phyloP scores from a whole-genome alignment of 2,329 filamentous ascomycete species.

The Apiospora pterosperma region DNA sequence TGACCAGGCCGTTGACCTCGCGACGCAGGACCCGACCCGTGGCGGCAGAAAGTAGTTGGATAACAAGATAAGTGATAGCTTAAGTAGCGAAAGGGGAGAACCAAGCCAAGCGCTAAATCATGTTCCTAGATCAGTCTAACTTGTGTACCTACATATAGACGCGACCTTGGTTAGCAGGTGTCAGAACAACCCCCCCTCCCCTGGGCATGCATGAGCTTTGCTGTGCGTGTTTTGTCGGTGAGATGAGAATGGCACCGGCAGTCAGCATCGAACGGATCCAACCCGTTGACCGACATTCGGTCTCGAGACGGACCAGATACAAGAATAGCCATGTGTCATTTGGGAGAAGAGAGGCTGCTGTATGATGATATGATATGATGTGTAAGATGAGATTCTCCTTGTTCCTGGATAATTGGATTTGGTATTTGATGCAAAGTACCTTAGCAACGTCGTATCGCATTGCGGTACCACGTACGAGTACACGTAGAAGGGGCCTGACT shows the following conservation, averaged over 20 bases:
- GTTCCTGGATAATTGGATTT: conserved; percentile 3
- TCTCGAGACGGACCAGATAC: not conserved
- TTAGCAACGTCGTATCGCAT: not conserved
- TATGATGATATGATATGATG: not conserved
- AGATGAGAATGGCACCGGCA: not conserved
- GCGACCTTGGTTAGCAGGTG: not conserved
- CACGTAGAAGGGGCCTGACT: not conserved
- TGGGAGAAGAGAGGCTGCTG: not conserved
- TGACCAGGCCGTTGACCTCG: not conserved
- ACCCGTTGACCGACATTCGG: not conserved
- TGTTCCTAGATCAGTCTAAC: not conserved
- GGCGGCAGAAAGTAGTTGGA: not conserved
- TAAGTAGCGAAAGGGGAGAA: not conserved
- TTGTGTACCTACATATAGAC: too few species aligned
- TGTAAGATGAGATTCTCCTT: conserved; percentile 1
- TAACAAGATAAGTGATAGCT: too few species aligned
- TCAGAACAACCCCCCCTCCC: not conserved
- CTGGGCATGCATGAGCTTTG: not conserved
- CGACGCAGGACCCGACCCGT: not conserved
- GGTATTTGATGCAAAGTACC: not conserved
- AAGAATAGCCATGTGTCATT: not conserved
- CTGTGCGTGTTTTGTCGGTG: conserved; percentile 1
- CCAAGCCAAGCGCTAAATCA: not conserved
- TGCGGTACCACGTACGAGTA: too few species aligned
- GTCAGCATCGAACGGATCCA: not conserved